Evolutionary conservation across 805 yeast genomes (phyloP).

Genomic region (Saccharomycopsis babjevae): DNA sequence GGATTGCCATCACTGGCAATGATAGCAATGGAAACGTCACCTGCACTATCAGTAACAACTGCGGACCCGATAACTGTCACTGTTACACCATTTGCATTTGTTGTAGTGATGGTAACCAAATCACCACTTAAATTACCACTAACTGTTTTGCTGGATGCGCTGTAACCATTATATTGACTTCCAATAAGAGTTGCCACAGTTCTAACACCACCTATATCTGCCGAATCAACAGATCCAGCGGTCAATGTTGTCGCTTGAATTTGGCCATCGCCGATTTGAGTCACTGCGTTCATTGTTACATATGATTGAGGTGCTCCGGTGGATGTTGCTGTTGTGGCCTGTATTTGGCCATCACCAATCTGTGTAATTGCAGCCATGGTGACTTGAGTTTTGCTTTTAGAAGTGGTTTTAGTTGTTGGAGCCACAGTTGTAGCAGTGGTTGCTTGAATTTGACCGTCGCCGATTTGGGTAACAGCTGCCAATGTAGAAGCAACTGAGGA

Average conservation of each 20-base stretch:
- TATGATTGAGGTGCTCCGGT: slow-evolving; percentile 18
- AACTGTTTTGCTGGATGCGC: neutral
- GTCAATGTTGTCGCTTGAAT: slow-evolving; percentile 24
- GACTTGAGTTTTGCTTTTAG: neutral
- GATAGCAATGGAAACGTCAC: slow-evolving; percentile 3
- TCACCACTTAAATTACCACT: slow-evolving; percentile 14
- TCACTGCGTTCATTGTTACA: slow-evolving; percentile 21
- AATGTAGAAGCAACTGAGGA: slow-evolving; percentile 21
- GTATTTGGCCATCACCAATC: slow-evolving; percentile 35
- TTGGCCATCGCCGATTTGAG: slow-evolving; percentile 26
- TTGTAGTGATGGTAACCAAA: slow-evolving; percentile 13
- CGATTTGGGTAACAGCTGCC: slow-evolving; percentile 23
- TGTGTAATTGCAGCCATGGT: slow-evolving; percentile 31
- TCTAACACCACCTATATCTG: neutral
- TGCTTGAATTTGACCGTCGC: slow-evolving; percentile 27
- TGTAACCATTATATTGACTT: slow-evolving; percentile 1
- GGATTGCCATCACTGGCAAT: neutral
- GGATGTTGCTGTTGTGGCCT: slow-evolving; percentile 22
- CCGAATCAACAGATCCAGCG: neutral
- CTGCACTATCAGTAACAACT: slow-evolving; percentile 10
- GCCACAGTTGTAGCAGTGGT: slow-evolving; percentile 20
- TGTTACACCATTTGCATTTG: slow-evolving; percentile 18
- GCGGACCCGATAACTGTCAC: slow-evolving; percentile 17
- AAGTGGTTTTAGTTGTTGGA: slow-evolving; percentile 22
- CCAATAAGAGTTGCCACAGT: slow-evolving; percentile 10